phyloP scores from a whole-genome alignment of 352 stramenopile species.

The Pythium periplocum region DNA sequence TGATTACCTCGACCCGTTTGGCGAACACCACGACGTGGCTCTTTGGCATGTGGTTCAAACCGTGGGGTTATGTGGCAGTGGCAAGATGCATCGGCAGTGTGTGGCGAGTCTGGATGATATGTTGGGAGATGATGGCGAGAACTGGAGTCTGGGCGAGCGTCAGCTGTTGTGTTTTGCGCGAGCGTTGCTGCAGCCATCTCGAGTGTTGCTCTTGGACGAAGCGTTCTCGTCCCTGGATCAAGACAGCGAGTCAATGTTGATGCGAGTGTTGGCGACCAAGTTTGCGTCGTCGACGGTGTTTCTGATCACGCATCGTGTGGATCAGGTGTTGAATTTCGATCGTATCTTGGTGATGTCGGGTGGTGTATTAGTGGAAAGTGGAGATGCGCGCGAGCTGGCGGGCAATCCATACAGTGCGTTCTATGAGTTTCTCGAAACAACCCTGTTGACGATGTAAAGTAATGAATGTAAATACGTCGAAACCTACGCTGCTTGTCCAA shows the following conservation, averaged over 20 bases:
- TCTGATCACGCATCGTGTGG: constrained; percentile 13
- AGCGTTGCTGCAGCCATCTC: constrained; percentile 16
- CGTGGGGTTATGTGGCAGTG: constrained; percentile 12
- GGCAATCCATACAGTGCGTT: constrained; percentile 3
- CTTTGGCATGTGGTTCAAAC: constrained; percentile 19
- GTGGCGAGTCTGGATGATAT: constrained; percentile 8
- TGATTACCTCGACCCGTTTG: constrained; percentile 87
- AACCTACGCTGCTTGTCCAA: too few species aligned
- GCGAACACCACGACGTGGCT: constrained; percentile 41
- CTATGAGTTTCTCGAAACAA: constrained; percentile 17
- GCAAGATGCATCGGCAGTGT: neutral
- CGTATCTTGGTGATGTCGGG: constrained; percentile 14
- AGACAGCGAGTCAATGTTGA: constrained; percentile 72
- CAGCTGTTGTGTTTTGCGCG: constrained; percentile 27
- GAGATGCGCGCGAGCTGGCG: constrained; percentile 6
- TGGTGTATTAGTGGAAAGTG: constrained; percentile 8
- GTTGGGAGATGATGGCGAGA: constrained; percentile 57
- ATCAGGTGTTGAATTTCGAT: constrained; percentile 17
- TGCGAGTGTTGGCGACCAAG: constrained; percentile 70
- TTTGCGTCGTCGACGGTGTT: constrained; percentile 18
- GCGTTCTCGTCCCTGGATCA: constrained; percentile 35
- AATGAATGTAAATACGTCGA: too few species aligned
- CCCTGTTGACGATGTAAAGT: constrained; percentile 5
- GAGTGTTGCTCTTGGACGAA: constrained; percentile 37
- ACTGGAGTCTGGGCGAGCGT: constrained; percentile 14